These are phyloP conservation scores for Xerocomus spinulosus DNA, from an alignment of 768 basidiomycete species.

Conservation along the genomic window DNA sequence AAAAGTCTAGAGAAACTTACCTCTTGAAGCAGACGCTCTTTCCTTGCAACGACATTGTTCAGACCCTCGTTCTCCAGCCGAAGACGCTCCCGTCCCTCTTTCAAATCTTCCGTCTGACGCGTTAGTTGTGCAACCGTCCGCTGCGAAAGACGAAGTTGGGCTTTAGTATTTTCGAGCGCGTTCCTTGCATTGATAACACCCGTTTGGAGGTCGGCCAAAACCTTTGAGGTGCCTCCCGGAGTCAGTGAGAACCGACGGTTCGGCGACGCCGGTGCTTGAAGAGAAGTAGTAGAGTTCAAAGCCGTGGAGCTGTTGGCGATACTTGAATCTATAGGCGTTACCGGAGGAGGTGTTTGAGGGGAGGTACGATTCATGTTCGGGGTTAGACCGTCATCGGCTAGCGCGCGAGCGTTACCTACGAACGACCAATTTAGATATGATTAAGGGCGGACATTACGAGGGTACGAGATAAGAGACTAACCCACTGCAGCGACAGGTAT, in stretches of 20 bases:
- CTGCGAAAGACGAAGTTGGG: conserved; percentile 76
- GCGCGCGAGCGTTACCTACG: conserved; percentile 76
- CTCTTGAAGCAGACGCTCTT: conserved; percentile 84
- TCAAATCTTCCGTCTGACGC: conserved; percentile 82
- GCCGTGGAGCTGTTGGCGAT: conserved; percentile 21
- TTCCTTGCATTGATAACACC: conserved; percentile 75
- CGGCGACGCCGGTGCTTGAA: conserved; percentile 45
- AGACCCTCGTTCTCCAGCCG: conserved; percentile 82
- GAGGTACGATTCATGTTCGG: conserved; percentile 32
- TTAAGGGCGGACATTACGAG: conserved; percentile 14
- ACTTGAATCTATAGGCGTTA: conserved; percentile 35
- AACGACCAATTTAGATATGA: conserved; percentile 14
- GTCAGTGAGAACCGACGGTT: conserved; percentile 57
- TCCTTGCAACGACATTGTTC: conserved; percentile 83
- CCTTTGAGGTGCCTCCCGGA: conserved; percentile 80
- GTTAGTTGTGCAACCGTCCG: conserved; percentile 80
- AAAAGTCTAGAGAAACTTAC: conserved; percentile 34
- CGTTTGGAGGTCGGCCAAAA: conserved; percentile 81
- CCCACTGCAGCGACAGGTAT: conserved; percentile 78
- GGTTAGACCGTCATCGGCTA: conserved; percentile 67
- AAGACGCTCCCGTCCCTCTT: conserved; percentile 79
- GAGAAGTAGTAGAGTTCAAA: conserved; percentile 34
- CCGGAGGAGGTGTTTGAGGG: conserved; percentile 28
- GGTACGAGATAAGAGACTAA: conserved; percentile 35
- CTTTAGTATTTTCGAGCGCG: conserved; percentile 82